phyloP scores from a whole-genome alignment of 352 stramenopile genomes.

The Globisporangium cystogenes region DNA sequence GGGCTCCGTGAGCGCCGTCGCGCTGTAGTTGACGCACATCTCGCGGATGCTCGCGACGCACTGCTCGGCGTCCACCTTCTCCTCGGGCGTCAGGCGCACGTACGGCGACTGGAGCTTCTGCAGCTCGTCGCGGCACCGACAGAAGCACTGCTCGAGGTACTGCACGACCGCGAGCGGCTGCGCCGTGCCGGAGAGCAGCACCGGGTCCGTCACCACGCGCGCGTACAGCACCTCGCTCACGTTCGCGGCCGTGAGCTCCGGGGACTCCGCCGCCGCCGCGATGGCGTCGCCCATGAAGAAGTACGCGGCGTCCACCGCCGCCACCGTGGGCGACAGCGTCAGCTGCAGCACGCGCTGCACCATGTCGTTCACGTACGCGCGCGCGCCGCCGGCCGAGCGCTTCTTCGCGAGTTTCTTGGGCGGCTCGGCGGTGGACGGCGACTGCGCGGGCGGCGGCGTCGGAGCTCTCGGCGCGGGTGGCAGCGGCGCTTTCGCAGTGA shows the following conservation, averaged over 20 bases:
- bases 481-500: too few species aligned
- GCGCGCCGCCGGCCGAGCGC: constrained; percentile 14
- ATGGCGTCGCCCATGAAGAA: constrained; percentile 38
- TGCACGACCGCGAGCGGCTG: constrained; percentile 54
- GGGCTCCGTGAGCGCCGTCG: constrained; percentile 73
- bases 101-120: constrained; percentile 68
- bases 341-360: constrained; percentile 61
- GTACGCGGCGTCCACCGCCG: constrained; percentile 21
- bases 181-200: constrained; percentile 34
- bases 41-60: constrained; percentile 52
- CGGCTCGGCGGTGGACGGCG: not conserved
- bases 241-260: constrained; percentile 29
- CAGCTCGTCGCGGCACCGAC: constrained; percentile 59
- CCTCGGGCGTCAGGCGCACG: constrained; percentile 29
- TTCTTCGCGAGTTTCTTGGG: constrained; percentile 27
- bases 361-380: constrained; percentile 74
- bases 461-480: constrained; percentile 2
- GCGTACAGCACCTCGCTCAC: constrained; percentile 68
- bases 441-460: constrained; percentile 1
- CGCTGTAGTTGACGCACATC: constrained; percentile 85
- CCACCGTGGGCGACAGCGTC: constrained; percentile 37
- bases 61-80: constrained; percentile 47
- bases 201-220: constrained; percentile 54
- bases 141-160: constrained; percentile 77
- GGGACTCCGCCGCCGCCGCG: constrained; percentile 10